Evolutionary conservation across 1,284 basidiomycete genomes (phyloP).

Genomic region (Lentinus polychrous): DNA sequence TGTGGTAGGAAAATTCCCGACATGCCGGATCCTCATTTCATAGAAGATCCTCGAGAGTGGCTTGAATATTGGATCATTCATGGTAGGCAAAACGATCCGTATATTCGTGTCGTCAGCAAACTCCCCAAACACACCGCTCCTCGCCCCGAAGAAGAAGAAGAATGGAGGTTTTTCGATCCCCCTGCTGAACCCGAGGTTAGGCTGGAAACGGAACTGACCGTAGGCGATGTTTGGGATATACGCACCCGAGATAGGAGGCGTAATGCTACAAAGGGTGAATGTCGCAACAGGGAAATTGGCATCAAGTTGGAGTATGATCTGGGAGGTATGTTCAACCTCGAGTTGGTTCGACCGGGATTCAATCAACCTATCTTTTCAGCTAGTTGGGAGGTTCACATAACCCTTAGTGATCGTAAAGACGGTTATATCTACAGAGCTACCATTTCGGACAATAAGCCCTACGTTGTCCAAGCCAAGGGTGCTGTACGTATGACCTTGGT

Average conservation of each 20-base stretch:
- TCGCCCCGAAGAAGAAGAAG: conserved; percentile 12
- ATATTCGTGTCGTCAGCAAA: conserved; percentile 13
- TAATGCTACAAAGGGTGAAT: conserved; percentile 24
- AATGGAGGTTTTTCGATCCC: background rate
- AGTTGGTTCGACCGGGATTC: background rate
- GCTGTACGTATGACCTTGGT: conserved; percentile 12
- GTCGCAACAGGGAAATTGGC: conserved; percentile 22
- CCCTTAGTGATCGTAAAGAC: conserved; percentile 12
- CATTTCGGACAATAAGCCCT: conserved; percentile 11
- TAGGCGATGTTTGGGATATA: conserved; percentile 25
- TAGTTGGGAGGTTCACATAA: conserved; percentile 20
- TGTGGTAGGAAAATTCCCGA: conserved; percentile 19
- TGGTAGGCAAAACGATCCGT: conserved; percentile 10
- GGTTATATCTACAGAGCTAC: conserved; percentile 9
- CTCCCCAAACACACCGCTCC: background rate
- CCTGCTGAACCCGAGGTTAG: conserved; percentile 4
- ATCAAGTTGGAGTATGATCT: conserved; percentile 28
- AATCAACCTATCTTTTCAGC: conserved; percentile 5
- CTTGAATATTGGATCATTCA: conserved; percentile 6
- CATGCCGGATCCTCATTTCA: conserved; percentile 13
- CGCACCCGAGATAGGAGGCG: conserved; percentile 8
- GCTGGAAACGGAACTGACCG: conserved; percentile 20
- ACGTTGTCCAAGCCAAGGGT: conserved; percentile 16
- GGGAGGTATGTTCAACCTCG: background rate
- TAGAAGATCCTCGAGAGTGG: conserved; percentile 7